These are phyloP conservation scores for Calonectria hawksworthii DNA, from an alignment of 2,329 filamentous ascomycete genomes.

Conservation along the genomic window DNA sequence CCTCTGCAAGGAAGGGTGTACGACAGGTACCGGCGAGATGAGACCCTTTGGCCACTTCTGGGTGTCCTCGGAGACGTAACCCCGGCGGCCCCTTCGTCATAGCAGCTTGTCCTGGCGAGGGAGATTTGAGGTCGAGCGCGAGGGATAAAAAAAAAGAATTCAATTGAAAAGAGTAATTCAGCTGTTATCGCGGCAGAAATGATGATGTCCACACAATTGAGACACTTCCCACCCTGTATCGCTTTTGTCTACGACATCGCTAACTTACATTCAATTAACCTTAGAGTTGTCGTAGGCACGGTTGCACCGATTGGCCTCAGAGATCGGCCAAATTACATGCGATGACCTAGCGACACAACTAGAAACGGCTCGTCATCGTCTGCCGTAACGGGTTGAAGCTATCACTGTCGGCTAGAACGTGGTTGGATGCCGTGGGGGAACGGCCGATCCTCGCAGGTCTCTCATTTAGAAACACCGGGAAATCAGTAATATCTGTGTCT, in stretches of 20 bases:
- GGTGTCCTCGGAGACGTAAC: not conserved
- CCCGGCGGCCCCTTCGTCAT: conserved; percentile 37
- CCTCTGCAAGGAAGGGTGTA: conserved; percentile 18
- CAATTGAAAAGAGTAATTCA: not conserved
- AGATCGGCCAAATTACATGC: conserved; percentile 9
- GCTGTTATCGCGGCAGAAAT: conserved; percentile 22
- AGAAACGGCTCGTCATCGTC: conserved; percentile 23
- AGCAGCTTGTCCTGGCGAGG: conserved; percentile 37
- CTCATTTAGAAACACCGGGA: conserved; percentile 1
- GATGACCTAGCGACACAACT: not conserved
- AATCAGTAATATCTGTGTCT: conserved; percentile 17
- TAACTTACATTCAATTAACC: conserved; percentile 37
- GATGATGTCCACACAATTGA: conserved; percentile 26
- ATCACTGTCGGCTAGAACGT: conserved; percentile 21
- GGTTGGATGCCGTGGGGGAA: conserved; percentile 25
- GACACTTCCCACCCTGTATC: conserved; percentile 37
- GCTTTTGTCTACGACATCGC: conserved; percentile 30
- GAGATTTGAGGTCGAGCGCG: conserved; percentile 26
- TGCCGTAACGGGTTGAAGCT: conserved; percentile 19
- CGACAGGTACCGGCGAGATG: conserved; percentile 32
- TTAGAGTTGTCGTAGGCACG: conserved; percentile 33
- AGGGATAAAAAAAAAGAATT: conserved; percentile 26
- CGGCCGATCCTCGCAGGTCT: conserved; percentile 17
- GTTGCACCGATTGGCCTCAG: conserved; percentile 23
- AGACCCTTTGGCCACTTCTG: conserved; percentile 29